These are phyloP conservation scores for Neobulgaria alba DNA, from an alignment of 2,329 filamentous ascomycete genomes.

Conservation along the genomic window DNA sequence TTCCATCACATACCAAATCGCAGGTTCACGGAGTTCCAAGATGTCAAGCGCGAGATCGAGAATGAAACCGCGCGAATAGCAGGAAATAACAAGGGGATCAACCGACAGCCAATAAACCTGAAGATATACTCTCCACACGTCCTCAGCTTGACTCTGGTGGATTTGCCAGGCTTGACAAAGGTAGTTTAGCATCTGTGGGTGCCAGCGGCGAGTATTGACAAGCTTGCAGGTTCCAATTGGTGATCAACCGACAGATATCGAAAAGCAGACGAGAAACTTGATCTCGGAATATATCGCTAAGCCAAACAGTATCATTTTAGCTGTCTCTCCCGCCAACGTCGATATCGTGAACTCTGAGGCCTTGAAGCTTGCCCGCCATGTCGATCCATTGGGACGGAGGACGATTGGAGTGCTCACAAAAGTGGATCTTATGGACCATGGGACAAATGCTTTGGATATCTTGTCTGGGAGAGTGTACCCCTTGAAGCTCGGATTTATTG, in stretches of 20 bases:
- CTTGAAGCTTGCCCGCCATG: slow-evolving; percentile 90
- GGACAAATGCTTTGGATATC: slow-evolving; percentile 95
- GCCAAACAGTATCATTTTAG: slow-evolving; percentile 95
- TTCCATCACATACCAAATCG: slow-evolving; percentile 92
- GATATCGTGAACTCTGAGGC: slow-evolving; percentile 98
- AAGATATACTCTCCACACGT: slow-evolving; percentile 98
- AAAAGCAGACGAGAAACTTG: slow-evolving; percentile 94
- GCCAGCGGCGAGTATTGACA: slow-evolving; percentile 6
- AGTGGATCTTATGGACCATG: slow-evolving; percentile 96
- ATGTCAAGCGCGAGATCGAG: slow-evolving; percentile 95
- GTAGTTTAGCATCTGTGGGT: slow-evolving; percentile 35
- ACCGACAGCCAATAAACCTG: slow-evolving; percentile 92
- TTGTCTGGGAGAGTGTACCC: slow-evolving; percentile 96
- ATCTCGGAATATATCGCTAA: slow-evolving; percentile 99
- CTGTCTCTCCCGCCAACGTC: slow-evolving; percentile 94
- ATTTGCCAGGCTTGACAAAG: slow-evolving; percentile 93
- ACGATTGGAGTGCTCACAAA: slow-evolving; percentile 98
- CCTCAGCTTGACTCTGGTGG: slow-evolving; percentile 89
- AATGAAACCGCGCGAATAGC: slow-evolving; percentile 91
- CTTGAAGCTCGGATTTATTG: slow-evolving; percentile 93
- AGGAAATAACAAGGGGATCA: slow-evolving; percentile 97
- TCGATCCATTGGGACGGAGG: slow-evolving; percentile 85
- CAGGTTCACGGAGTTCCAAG: slow-evolving; percentile 81
- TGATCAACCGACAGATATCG: slow-evolving; percentile 94
- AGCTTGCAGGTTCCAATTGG: slow-evolving; percentile 74